Evolutionary conservation across 129 eudicot genomes (phyloP).

Genomic region (Sambucus nigra): DNA sequence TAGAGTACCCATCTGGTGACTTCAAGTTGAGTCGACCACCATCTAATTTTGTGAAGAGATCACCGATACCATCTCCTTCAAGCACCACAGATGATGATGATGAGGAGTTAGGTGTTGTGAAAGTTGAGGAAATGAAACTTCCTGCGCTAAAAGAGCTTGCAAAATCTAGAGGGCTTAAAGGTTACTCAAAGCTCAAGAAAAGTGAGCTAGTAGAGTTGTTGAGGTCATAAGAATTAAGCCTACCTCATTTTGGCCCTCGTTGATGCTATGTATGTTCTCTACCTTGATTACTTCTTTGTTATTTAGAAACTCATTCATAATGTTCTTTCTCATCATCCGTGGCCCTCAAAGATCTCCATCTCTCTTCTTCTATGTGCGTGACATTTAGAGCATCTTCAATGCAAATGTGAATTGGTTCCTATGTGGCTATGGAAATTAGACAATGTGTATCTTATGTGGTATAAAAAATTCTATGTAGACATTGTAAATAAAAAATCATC

Average conservation of each 20-base stretch:
- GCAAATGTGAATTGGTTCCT: no score
- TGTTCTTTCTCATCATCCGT: not conserved
- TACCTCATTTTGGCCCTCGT: no score
- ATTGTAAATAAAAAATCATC: no score
- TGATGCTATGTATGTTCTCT: no score
- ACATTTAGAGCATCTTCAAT: no score
- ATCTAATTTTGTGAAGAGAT: slow-evolving; percentile 50
- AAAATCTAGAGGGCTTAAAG: slow-evolving; percentile 53
- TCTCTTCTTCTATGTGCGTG: no score
- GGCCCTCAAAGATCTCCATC: no score
- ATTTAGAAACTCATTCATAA: not conserved
- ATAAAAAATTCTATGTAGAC: no score
- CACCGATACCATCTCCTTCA: slow-evolving; percentile 38
- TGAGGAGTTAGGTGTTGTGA: not conserved
- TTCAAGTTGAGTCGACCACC: slow-evolving; percentile 33
- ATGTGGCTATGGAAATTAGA: no score
- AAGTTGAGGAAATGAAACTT: slow-evolving; percentile 44
- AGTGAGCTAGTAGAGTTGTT: slow-evolving; percentile 45
- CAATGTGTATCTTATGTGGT: no score
- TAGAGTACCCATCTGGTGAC: slow-evolving; percentile 6
- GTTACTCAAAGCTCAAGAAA: slow-evolving; percentile 62
- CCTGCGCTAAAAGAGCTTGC: slow-evolving; percentile 45
- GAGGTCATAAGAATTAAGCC: slow-evolving; percentile 8
- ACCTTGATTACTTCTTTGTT: not conserved
- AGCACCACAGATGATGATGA: not conserved